Evolutionary conservation across 352 stramenopile genomes (phyloP), one percentile per base, ranked within the genome.

Genomic region (Pythium guiyangense): DNA sequence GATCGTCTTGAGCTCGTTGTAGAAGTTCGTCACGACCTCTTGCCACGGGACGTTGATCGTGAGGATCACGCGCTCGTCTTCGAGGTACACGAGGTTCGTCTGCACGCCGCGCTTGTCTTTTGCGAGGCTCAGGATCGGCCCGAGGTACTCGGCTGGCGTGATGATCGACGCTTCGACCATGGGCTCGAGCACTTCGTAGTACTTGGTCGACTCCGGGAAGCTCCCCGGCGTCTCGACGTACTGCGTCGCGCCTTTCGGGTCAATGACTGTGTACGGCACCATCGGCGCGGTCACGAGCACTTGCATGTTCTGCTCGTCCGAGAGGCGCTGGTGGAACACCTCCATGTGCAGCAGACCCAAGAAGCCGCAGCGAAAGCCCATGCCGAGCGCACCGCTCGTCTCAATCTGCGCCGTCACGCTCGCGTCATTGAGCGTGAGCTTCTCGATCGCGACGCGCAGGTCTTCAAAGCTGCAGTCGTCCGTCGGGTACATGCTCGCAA

Each of bases 11-110:
- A 99, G 73, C 53, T 97, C 85, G 70, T 99, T 98, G 74, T 99
- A 99, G 56, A 99, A 99, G 71, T 99, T 98, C 26, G 86, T 99
- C 50, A 99, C 98, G 14, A 99, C 96, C 78, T 99, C 97, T 51
- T 98, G 93, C 97, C 96, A 99, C 35, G 97, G 97, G 40, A 99
- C 86, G 48, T 85, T 64, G 50, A 98, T 97, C 22, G 89, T 94
- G 39, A 99, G 87, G 49, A 99, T 73, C 64, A 98, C 92, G 9
- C 82, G 93, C 17, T 84, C 84, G 62, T 98, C 95, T 59, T 99
- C 97, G 8, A 99, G 68, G 68, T 97, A 97, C 52, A 91, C 83
- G 52, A 97, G 86, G 62, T 97, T 97, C 15, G 94, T 97, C 52
- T 97, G 82, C n/a, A 90, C 64, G 39, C 86, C 86, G 27, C 86